Base-by-base conservation (phyloP, 805 yeast genomes). In the Saturnispora quitensis region DNA sequence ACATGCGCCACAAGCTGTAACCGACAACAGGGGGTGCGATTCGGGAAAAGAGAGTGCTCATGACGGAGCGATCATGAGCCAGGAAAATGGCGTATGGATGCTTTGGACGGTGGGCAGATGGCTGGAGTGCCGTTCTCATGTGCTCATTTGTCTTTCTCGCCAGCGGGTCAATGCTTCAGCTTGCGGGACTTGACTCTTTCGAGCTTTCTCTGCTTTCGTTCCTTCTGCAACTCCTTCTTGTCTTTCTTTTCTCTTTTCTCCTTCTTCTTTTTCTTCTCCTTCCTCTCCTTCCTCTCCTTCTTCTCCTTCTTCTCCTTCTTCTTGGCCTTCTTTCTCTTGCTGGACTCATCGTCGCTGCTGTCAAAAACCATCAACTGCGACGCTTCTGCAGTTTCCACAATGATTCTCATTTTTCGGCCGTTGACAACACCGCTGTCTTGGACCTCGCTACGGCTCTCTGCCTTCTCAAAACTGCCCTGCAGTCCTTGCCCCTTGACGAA, bases 401-500 rank as follows among this genome's bases (percentile, higher is more conserved):
- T 17, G 2, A 20, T 43, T 20, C 40, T 33, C 24, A 13, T 25
- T 10, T 25, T 18, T 46, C 48, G 18, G 47, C 55, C 40, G 54
- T 45, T 44, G 60, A 50, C 22, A 53, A n/a, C 6, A 35, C 34
- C 49, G 18, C 35, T 55, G 10, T 20, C 52, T 48, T 44, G 22
- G 22, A 47, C 33, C 40, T 56, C 38, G 51, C 52, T 22, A 51
- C 52, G 24, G 53, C 47, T 9, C 28, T 44, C 53, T 66, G 64
- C 1, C 77, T 82, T n/a, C n/a, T 55, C 52, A 4, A 80, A 77
- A 0, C 96, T 86, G 1, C 97, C 98, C 40, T 77, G 75, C 52
- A 91, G 68, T 1, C 93, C 85, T 58, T 86, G 91, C 0, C 98
- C 99, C 58, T 78, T 76, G 1, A 89, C 95, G 72, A 91, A 91